A percentile compares a stretch with the other conserved stretches of the same genome.
Evolutionary conservation across 2,329 filamentous ascomycete species (phyloP).

Genomic region (Nigrospora osmanthi): DNA sequence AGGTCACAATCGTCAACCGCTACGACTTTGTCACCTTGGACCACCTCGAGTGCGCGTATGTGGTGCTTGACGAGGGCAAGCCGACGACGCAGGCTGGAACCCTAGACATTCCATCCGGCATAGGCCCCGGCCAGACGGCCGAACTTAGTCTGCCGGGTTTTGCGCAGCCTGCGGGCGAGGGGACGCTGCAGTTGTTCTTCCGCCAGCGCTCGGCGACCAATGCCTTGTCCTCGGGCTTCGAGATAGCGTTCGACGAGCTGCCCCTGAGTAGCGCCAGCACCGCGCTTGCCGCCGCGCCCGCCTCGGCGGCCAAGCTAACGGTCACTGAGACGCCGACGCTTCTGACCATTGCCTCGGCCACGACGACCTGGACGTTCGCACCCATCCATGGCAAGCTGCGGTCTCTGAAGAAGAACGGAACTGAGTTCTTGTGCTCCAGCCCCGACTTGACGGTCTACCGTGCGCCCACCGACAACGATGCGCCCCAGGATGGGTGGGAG

Average conservation of each 20-base stretch:
- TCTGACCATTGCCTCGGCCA: slow-evolving; percentile 13
- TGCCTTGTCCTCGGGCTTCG: slow-evolving; percentile 15
- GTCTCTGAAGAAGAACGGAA: slow-evolving; percentile 16
- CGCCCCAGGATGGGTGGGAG: slow-evolving; percentile 41
- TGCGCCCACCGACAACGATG: slow-evolving; percentile 59
- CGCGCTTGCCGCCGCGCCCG: not conserved
- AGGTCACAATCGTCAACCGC: slow-evolving; percentile 24
- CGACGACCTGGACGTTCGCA: slow-evolving; percentile 17
- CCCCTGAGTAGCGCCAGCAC: slow-evolving; percentile 5
- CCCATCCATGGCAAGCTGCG: slow-evolving; percentile 14
- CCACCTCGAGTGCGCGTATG: slow-evolving; percentile 26
- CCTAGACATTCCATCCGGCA: slow-evolving; percentile 15
- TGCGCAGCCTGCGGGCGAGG: slow-evolving; percentile 9
- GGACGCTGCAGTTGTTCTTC: slow-evolving; percentile 17
- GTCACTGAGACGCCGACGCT: slow-evolving; percentile 13
- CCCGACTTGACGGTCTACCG: slow-evolving; percentile 43
- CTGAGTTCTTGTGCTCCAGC: slow-evolving; percentile 13
- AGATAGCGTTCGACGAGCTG: slow-evolving; percentile 20
- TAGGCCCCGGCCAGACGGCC: slow-evolving; percentile 16
- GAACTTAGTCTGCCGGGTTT: slow-evolving; percentile 12
- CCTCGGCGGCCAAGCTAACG: slow-evolving; percentile 8
- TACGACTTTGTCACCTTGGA: slow-evolving; percentile 34
- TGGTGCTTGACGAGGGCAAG: slow-evolving; percentile 16
- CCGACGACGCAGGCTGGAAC: slow-evolving; percentile 12
- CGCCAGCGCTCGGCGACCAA: slow-evolving; percentile 12